These are phyloP conservation scores for Neoboletus magnificus DNA, from an alignment of 768 basidiomycete species.

Conservation along the genomic window DNA sequence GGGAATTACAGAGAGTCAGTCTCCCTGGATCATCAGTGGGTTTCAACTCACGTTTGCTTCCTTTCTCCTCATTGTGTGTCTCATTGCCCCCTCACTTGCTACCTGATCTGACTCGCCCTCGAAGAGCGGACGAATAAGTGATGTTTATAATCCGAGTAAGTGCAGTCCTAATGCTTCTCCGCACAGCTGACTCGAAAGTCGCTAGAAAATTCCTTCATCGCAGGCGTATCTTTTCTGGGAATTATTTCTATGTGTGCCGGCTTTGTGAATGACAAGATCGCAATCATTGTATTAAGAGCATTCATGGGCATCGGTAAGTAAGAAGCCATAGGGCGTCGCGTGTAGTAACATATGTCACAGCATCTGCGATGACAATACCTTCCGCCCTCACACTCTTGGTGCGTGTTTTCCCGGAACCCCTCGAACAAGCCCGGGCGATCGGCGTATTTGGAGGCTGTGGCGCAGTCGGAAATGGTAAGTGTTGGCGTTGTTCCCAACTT, in stretches of 20 bases:
- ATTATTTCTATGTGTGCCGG: constrained; percentile 44
- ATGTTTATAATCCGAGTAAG: constrained; percentile 32
- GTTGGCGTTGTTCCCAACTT: background rate
- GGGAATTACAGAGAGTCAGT: constrained; percentile 11
- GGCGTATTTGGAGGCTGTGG: constrained; percentile 45
- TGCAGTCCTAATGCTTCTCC: constrained; percentile 11
- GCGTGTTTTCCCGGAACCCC: constrained; percentile 45
- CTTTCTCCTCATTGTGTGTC: constrained; percentile 27
- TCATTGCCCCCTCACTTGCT: background rate
- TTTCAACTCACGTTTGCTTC: constrained; percentile 47
- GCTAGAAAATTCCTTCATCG: constrained; percentile 41
- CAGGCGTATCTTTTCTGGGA: constrained; percentile 40
- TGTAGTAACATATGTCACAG: constrained; percentile 22
- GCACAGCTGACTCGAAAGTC: constrained; percentile 31
- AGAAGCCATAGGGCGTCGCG: background rate
- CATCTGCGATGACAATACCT: constrained; percentile 50
- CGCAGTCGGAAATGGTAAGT: constrained; percentile 42
- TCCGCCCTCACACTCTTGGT: constrained; percentile 49
- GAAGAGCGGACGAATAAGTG: constrained; percentile 26
- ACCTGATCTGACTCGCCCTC: constrained; percentile 6
- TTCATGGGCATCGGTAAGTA: constrained; percentile 44
- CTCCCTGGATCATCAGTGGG: constrained; percentile 39
- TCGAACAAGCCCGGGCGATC: constrained; percentile 47
- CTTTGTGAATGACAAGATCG: constrained; percentile 44
- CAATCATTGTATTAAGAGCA: constrained; percentile 49